Base-by-base conservation (phyloP, 805 yeast genomes). In the Ogataea pilisensis region DNA sequence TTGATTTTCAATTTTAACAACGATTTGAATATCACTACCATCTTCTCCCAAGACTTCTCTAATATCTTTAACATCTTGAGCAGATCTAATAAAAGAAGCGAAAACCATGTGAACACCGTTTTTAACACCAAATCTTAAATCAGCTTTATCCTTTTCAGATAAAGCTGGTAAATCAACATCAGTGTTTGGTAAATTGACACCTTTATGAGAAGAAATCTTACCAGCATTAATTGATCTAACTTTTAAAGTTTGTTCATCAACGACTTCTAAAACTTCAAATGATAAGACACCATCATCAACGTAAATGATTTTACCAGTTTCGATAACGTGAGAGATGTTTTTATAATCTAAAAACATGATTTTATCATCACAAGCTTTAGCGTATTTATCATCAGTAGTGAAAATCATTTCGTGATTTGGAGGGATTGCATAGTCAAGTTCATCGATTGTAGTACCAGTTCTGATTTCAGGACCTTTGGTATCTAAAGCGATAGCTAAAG, bases 401-500 rank as follows among this genome's bases (percentile, higher is more conserved):
- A 93, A 85, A 63, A 73, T 80, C 95, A 93, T 85, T 68, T 84
- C 91, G 69, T 88, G 96, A 70, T 80, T 81, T 47, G 93, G 76
- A 34, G 76, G 69, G 60, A 93, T 85, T 61, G 96, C 84, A 70
- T 70, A 88, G 65, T 93, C 99, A 46, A 70, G 68, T 45, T 78
- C 85, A 60, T 76, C 86, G 50, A 70, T 66, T 57, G 99, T 93
- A 68, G 89, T 81, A 70, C 99, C 99, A 44, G 99, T 91, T 80
- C 99, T 87, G 74, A 93, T 93, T 75, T 93, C 99, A 50, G 99
- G 99, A 57, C 99, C 99, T 80, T 93, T 93, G 68, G 98, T 93
- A 70, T 93, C 99, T 59, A 93, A 81, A 52, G 99, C 99, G 69
- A 93, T 90, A 48, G 96, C 98, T 61, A 93, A 77, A 41, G 98